These are phyloP conservation scores for Salix caprea DNA, from an alignment of 345 rosid species.

Conservation along the genomic window DNA sequence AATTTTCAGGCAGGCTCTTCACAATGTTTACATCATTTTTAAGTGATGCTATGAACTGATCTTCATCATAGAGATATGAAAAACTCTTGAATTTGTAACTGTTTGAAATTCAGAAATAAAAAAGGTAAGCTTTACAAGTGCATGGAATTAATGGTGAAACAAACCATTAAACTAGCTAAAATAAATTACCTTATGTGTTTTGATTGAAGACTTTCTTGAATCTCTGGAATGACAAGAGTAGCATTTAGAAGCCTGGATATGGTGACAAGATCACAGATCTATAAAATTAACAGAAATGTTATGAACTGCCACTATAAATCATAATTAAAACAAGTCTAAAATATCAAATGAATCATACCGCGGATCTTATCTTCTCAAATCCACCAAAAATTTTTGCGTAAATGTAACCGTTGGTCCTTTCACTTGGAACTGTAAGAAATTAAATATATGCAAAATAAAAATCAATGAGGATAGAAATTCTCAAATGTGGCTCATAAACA, in stretches of 20 bases:
- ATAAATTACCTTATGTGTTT: constrained; percentile 76
- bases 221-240: constrained; percentile 99
- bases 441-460: neutral
- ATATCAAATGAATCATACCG: constrained; percentile 50
- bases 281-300: constrained; percentile 58
- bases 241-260: constrained; percentile 99
- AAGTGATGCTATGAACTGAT: constrained; percentile 87
- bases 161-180: constrained; percentile 12
- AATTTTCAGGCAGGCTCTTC: constrained; percentile 69
- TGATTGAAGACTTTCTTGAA: constrained; percentile 83
- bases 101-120: constrained; percentile 17
- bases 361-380: constrained; percentile 81
- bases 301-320: constrained; percentile 15
- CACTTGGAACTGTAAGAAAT: constrained; percentile 50
- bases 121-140: neutral
- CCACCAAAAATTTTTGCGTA: constrained; percentile 94
- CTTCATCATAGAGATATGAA: constrained; percentile 90
- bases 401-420: constrained; percentile 59
- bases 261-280: constrained; percentile 99
- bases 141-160: constrained; percentile 4
- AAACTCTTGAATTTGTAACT: constrained; percentile 91
- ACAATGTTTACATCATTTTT: constrained; percentile 66
- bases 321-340: neutral
- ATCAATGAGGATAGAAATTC: neutral
- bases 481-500: neutral